A percentile compares a stretch with the other conserved stretches of the same genome.
phyloP scores from a whole-genome alignment of 1,139 yeast genomes.

The Hanseniaspora sp. region DNA sequence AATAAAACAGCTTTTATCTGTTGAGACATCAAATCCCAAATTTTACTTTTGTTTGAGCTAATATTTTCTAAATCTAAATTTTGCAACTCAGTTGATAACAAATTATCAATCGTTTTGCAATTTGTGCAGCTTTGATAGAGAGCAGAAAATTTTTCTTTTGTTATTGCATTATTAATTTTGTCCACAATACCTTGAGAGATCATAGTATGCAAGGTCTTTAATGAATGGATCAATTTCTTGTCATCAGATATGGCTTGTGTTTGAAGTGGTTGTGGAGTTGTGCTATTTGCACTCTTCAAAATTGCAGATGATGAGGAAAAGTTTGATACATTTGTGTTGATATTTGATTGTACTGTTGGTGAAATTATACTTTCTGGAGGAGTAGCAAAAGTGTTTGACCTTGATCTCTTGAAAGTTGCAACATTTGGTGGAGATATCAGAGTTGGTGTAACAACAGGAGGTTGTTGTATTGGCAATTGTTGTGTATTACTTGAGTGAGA shows the following conservation, averaged over 20 bases:
- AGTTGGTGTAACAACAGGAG: constrained; percentile 3
- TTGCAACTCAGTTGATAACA: neutral
- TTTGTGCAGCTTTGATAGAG: constrained; percentile 8
- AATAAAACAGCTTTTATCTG: constrained; percentile 12
- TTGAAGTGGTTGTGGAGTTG: neutral
- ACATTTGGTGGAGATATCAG: constrained; percentile 2
- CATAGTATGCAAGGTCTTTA: constrained; percentile 2
- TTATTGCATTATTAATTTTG: neutral
- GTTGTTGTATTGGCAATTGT: neutral
- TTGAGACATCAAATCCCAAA: constrained; percentile 68
- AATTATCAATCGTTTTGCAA: constrained; percentile 4
- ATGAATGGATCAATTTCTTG: neutral
- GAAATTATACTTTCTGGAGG: neutral
- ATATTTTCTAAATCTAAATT: constrained; percentile 29
- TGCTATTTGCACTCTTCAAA: no score
- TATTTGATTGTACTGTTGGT: neutral
- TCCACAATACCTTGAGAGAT: constrained; percentile 6
- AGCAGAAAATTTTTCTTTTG: neutral
- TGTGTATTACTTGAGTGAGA: neutral
- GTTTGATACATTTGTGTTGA: neutral
- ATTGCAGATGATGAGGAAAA: neutral
- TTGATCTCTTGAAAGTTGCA: constrained; percentile 7
- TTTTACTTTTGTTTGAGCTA: constrained; percentile 36
- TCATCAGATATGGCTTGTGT: neutral
- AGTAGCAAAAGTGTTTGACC: constrained; percentile 1